Percentiles rank a stretch among this genome's conserved stretches.
phyloP scores from a whole-genome alignment of 805 yeast species.

The Komagataella pastoris region DNA sequence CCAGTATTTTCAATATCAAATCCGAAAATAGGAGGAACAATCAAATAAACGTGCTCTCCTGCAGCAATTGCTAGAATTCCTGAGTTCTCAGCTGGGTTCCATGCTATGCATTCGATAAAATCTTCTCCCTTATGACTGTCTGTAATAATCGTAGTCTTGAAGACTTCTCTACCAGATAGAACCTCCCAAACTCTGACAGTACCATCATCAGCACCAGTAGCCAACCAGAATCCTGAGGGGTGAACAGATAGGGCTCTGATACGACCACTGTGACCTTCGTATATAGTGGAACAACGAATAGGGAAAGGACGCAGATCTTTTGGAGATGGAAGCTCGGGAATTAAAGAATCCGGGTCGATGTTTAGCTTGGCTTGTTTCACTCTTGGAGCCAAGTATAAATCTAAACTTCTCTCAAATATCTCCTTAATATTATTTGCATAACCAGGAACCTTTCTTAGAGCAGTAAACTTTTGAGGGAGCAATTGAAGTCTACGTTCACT shows the following conservation, averaged over 20 bases:
- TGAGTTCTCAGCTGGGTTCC: conserved; percentile 71
- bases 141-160: conserved; percentile 33
- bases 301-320: conserved; percentile 96
- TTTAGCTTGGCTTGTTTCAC: conserved; percentile 81
- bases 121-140: conserved; percentile 55
- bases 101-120: conserved; percentile 65
- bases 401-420: conserved; percentile 87
- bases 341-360: conserved; percentile 90
- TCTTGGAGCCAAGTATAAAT: conserved; percentile 91
- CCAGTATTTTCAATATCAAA: conserved; percentile 76
- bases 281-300: conserved; percentile 71
- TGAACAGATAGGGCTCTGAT: conserved; percentile 76
- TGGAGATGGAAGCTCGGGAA: conserved; percentile 95
- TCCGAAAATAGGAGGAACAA: conserved; percentile 88
- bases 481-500: conserved; percentile 68
- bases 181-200: conserved; percentile 95
- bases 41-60: conserved; percentile 65
- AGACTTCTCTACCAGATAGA: conserved; percentile 87
- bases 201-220: conserved; percentile 97
- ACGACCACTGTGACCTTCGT: conserved; percentile 72
- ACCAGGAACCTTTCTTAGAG: conserved; percentile 90
- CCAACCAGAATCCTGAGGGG: conserved; percentile 87
- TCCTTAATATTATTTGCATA: conserved; percentile 79
- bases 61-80: conserved; percentile 81
- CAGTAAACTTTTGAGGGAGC: conserved; percentile 66